These are phyloP conservation scores for Phallus indusiatus DNA, from an alignment of 768 basidiomycete genomes.

Conservation along the genomic window DNA sequence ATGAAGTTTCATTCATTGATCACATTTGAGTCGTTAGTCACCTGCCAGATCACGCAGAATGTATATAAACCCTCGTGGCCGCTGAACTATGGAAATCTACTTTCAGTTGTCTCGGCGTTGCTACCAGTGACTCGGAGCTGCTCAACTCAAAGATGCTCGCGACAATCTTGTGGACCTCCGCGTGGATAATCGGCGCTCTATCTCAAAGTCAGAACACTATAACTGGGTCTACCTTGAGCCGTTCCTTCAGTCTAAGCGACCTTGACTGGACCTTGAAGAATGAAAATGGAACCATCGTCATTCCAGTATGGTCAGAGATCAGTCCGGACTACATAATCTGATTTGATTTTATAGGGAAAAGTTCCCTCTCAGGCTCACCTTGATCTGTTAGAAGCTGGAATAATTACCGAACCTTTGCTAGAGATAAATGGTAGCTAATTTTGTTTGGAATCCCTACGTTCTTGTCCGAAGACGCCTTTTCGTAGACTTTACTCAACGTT, in stretches of 20 bases:
- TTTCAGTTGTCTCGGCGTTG: neutral
- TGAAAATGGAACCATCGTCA: constrained; percentile 42
- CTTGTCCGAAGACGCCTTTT: neutral
- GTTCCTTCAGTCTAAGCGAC: constrained; percentile 32
- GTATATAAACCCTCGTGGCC: neutral
- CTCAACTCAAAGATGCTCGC: neutral
- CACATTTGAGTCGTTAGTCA: neutral
- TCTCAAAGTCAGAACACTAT: neutral
- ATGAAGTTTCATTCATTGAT: neutral
- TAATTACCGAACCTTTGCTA: constrained; percentile 44
- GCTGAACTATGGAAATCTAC: neutral
- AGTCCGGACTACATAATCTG: neutral
- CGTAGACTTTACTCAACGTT: constrained; percentile 44
- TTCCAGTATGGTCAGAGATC: constrained; percentile 23
- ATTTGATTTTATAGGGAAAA: constrained; percentile 18
- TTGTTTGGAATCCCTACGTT: neutral
- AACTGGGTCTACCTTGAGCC: neutral
- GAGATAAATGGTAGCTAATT: constrained; percentile 39
- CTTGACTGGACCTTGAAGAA: constrained; percentile 46
- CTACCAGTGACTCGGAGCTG: neutral
- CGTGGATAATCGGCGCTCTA: neutral
- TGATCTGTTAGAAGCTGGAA: constrained; percentile 40
- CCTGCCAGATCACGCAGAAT: neutral
- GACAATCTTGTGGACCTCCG: neutral
- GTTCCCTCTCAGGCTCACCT: constrained; percentile 47